phyloP scores from a whole-genome alignment of 306 rosid species.

The Citrullus amarus region DNA sequence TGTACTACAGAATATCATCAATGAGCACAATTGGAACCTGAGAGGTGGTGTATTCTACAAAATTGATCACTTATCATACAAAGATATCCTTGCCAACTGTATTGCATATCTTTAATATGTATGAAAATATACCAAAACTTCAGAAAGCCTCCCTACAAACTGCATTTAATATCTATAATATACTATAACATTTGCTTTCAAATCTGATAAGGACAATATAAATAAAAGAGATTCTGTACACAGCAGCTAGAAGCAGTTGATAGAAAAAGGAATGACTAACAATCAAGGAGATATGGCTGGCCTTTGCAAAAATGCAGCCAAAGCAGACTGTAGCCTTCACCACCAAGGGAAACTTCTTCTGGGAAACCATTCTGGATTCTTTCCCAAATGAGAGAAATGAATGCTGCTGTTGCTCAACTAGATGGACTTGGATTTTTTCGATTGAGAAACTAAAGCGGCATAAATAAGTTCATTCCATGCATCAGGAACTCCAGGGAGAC shows the following conservation, averaged over 20 bases:
- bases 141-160: background rate
- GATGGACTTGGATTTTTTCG: conserved; percentile 15
- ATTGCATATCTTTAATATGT: background rate
- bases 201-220: background rate
- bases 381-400: background rate
- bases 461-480: conserved; percentile 87
- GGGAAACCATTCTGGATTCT: background rate
- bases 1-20: background rate
- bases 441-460: conserved; percentile 43
- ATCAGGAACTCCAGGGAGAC: conserved; percentile 96
- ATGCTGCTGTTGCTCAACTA: background rate
- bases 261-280: background rate
- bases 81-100: background rate
- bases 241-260: background rate
- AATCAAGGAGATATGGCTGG: background rate
- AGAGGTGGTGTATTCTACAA: background rate
- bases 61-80: background rate
- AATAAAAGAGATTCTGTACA: background rate
- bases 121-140: background rate
- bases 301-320: background rate
- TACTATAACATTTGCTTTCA: background rate
- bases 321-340: background rate
- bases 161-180: background rate
- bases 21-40: background rate
- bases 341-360: background rate